A percentile compares a stretch with the other conserved stretches of the same genome.
Conservation (phyloP, 2,329 filamentous ascomycete genomes). For the Apiospora aurea region DNA sequence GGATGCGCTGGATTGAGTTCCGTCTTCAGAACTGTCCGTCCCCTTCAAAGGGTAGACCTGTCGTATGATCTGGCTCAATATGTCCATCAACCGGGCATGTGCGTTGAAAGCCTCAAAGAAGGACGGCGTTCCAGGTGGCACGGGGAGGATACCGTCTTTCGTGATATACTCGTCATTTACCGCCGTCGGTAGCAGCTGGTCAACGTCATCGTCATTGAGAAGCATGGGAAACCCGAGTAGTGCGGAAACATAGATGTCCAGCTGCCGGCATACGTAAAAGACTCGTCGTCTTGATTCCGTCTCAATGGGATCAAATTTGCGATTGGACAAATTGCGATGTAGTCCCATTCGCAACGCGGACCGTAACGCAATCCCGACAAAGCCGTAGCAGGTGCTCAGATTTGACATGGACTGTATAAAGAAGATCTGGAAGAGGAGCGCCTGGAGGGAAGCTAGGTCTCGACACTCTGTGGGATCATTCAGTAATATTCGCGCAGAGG, state of each 20-base stretch:
- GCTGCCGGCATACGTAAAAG: slow-evolving; percentile 73
- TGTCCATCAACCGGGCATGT: slow-evolving; percentile 68
- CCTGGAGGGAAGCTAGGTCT: slow-evolving; percentile 76
- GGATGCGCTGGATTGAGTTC: slow-evolving; percentile 51
- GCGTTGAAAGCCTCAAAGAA: slow-evolving; percentile 72
- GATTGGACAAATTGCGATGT: slow-evolving; percentile 74
- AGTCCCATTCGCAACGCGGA: slow-evolving; percentile 80
- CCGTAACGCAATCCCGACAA: slow-evolving; percentile 78
- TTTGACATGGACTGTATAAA: slow-evolving; percentile 83
- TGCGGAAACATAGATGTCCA: slow-evolving; percentile 75
- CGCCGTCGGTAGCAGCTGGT: slow-evolving; percentile 69
- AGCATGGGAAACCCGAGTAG: slow-evolving; percentile 71
- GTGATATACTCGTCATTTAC: slow-evolving; percentile 74
- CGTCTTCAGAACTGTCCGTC: slow-evolving; percentile 52
- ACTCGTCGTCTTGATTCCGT: slow-evolving; percentile 68
- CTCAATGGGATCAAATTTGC: slow-evolving; percentile 68
- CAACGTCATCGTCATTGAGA: slow-evolving; percentile 69
- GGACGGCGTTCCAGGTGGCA: slow-evolving; percentile 62
- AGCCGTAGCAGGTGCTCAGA: slow-evolving; percentile 80
- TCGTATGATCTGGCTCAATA: slow-evolving; percentile 70
- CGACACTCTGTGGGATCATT: slow-evolving; percentile 73
- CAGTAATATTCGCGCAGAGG: slow-evolving; percentile 69
- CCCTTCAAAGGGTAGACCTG: slow-evolving; percentile 71
- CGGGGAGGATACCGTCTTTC: slow-evolving; percentile 59
- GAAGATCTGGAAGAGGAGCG: slow-evolving; percentile 79